phyloP scores from a whole-genome alignment of 176 grass and related monocot genomes.

The Oryza officinalis region DNA sequence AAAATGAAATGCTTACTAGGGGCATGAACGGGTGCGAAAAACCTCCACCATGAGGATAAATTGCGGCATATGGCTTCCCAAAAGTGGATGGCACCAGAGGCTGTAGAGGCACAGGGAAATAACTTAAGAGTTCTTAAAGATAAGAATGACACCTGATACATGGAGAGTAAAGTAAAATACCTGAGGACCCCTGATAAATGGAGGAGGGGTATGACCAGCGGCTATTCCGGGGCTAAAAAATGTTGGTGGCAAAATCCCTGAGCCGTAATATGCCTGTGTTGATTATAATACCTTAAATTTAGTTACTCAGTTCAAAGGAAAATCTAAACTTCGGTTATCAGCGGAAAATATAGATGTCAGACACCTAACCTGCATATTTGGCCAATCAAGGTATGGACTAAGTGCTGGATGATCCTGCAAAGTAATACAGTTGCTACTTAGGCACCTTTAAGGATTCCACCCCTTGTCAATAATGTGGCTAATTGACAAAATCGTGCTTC shows the following conservation, averaged over 20 bases:
- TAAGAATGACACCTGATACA: background rate
- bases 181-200: slow-evolving; percentile 83
- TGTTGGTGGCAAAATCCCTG: slow-evolving; percentile 67
- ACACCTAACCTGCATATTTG: slow-evolving; percentile 57
- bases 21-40: slow-evolving; percentile 64
- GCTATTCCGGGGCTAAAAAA: slow-evolving; percentile 53
- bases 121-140: slow-evolving; percentile 24
- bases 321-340: slow-evolving; percentile 16
- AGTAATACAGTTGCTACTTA: slow-evolving; percentile 25
- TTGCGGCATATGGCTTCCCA: slow-evolving; percentile 63
- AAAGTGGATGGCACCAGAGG: slow-evolving; percentile 58
- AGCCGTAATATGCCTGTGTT: slow-evolving; percentile 80
- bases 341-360: background rate
- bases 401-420: slow-evolving; percentile 62
- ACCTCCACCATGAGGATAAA: slow-evolving; percentile 68
- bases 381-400: slow-evolving; percentile 84
- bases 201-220: slow-evolving; percentile 54
- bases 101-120: slow-evolving; percentile 22
- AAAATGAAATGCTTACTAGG: slow-evolving; percentile 54
- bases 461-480: background rate
- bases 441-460: slow-evolving; percentile 11
- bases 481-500: slow-evolving; percentile 1
- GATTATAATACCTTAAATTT: slow-evolving; percentile 17
- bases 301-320: slow-evolving; percentile 13
- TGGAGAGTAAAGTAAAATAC: slow-evolving; percentile 46